Conservation (phyloP, 2,329 filamentous ascomycete species). For the Lecanosticta acicola region DNA sequence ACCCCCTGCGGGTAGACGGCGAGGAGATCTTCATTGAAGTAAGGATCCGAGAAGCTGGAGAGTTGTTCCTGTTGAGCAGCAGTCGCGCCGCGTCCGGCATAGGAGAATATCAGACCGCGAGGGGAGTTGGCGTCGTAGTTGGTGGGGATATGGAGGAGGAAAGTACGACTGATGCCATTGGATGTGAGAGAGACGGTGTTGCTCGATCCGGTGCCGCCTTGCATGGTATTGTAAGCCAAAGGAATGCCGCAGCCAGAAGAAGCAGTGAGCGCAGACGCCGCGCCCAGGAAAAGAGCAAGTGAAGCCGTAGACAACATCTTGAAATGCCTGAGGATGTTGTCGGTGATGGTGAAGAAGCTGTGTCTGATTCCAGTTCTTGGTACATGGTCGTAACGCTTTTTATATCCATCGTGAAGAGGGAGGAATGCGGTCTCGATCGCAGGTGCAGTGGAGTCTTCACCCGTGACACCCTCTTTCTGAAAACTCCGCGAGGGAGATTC, state of each 20-base stretch:
- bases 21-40: slow-evolving; percentile 42
- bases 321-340: no score
- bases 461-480: no score
- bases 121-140: slow-evolving; percentile 36
- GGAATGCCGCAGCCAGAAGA: slow-evolving; percentile 24
- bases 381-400: no score
- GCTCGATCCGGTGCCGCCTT: slow-evolving; percentile 17
- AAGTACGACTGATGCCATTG: slow-evolving; percentile 27
- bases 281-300: slow-evolving; percentile 2
- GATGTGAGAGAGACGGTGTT: slow-evolving; percentile 21
- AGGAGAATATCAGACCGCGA: slow-evolving; percentile 43
- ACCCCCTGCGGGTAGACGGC: slow-evolving; percentile 43
- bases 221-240: slow-evolving; percentile 14
- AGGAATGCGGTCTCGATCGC: no score
- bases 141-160: slow-evolving; percentile 37
- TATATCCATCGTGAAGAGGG: no score
- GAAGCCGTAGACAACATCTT: not conserved
- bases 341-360: no score
- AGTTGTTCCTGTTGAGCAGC: slow-evolving; percentile 37
- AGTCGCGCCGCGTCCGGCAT: slow-evolving; percentile 39
- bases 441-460: no score
- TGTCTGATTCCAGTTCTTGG: no score
- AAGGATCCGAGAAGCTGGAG: slow-evolving; percentile 42
- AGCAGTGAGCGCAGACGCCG: slow-evolving; percentile 6
- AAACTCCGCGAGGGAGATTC: no score